Conservation (phyloP, 306 rosid species). For the Ceratonia siliqua region DNA sequence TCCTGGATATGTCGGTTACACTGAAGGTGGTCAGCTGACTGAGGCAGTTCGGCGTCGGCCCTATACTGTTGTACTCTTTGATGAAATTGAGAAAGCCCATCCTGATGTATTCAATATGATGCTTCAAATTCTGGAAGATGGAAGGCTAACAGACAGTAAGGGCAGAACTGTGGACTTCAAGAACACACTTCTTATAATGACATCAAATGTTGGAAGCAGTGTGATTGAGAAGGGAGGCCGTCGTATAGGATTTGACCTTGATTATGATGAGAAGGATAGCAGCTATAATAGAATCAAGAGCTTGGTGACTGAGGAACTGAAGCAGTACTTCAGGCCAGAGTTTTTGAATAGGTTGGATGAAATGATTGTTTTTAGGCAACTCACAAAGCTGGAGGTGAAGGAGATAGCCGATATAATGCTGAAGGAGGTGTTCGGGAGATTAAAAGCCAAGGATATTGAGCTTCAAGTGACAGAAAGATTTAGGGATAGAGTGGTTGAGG, state of each 20-base stretch:
- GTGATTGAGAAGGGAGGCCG: slow-evolving; percentile 98
- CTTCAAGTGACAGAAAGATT: slow-evolving; percentile 95
- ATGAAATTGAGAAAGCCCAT: slow-evolving; percentile 97
- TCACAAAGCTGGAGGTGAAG: slow-evolving; percentile 90
- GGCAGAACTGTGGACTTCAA: slow-evolving; percentile 97
- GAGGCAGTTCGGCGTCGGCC: slow-evolving; percentile 98
- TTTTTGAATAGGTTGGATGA: slow-evolving; percentile 92
- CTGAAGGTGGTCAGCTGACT: slow-evolving; percentile 94
- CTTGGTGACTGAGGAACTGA: slow-evolving; percentile 90
- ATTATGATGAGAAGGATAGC: slow-evolving; percentile 91
- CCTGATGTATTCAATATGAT: slow-evolving; percentile 97
- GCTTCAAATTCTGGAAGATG: slow-evolving; percentile 97
- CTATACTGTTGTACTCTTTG: slow-evolving; percentile 89
- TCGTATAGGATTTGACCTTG: slow-evolving; percentile 81
- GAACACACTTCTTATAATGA: slow-evolving; percentile 94
- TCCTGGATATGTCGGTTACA: slow-evolving; percentile 97
- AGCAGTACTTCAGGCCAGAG: slow-evolving; percentile 91
- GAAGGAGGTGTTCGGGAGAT: slow-evolving; percentile 90
- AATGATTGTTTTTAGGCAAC: slow-evolving; percentile 94
- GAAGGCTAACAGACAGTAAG: slow-evolving; percentile 92
- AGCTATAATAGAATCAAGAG: slow-evolving; percentile 87
- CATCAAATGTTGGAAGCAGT: slow-evolving; percentile 95
- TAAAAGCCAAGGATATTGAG: slow-evolving; percentile 73
- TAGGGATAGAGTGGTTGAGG: slow-evolving; percentile 89
- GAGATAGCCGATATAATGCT: slow-evolving; percentile 94